Evolutionary conservation across 345 rosid species (phyloP).

Genomic region (Melaleuca alternifolia): DNA sequence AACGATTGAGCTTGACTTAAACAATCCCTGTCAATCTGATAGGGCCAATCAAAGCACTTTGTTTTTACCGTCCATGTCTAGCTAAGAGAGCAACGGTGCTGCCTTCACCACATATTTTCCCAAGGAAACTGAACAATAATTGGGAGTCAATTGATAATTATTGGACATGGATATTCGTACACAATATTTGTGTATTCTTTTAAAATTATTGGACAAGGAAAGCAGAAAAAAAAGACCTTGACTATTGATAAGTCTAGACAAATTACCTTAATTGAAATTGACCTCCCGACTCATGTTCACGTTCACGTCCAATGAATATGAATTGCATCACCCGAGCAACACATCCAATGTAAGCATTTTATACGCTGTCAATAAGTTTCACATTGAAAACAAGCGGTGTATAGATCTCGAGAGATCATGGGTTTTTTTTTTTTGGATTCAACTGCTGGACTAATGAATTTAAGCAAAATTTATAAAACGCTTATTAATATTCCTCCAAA

Average conservation of each 20-base stretch:
- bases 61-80: neutral
- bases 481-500: neutral
- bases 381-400: neutral
- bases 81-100: neutral
- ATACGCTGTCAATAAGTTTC: neutral
- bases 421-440: neutral
- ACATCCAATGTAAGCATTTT: neutral
- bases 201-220: neutral
- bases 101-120: neutral
- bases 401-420: neutral
- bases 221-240: neutral
- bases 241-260: neutral
- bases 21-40: neutral
- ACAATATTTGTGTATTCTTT: neutral
- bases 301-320: neutral
- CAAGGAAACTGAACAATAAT: neutral
- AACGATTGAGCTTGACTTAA: neutral
- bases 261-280: neutral
- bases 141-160: neutral
- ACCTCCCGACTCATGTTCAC: neutral
- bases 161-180: neutral
- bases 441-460: neutral
- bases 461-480: neutral
- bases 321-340: neutral
- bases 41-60: neutral